Evolutionary conservation across 2,329 filamentous ascomycete genomes (phyloP).

Genomic region (Leptographium radiaticola): DNA sequence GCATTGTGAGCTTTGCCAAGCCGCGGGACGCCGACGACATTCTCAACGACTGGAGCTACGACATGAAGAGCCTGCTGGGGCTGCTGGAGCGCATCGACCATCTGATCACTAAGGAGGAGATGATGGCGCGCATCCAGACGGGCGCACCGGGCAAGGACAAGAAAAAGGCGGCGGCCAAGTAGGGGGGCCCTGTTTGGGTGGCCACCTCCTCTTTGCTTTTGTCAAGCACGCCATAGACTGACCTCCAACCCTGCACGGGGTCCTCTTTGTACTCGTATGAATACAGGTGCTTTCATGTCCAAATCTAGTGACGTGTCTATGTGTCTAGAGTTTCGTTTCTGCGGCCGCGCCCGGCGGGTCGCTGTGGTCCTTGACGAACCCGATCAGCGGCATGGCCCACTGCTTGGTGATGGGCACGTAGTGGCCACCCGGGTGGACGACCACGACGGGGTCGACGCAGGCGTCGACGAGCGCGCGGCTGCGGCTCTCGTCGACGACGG

Average conservation of each 20-base stretch:
- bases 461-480: constrained; percentile 54
- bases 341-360: not conserved
- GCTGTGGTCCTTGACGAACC: constrained; percentile 17
- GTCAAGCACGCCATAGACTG: not conserved
- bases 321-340: not conserved
- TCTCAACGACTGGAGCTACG: constrained; percentile 95
- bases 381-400: constrained; percentile 58
- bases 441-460: constrained; percentile 40
- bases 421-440: constrained; percentile 78
- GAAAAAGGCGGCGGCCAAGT: not conserved
- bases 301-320: not conserved
- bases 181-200: no score
- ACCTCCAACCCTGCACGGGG: not conserved
- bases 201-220: not conserved
- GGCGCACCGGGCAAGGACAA: constrained; percentile 19
- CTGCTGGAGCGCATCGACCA: constrained; percentile 81
- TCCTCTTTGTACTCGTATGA: not conserved
- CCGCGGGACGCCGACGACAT: constrained; percentile 90
- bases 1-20: constrained; percentile 88
- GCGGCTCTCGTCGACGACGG: constrained; percentile 69
- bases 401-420: constrained; percentile 76
- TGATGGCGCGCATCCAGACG: constrained; percentile 96
- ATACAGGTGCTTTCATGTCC: not conserved
- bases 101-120: constrained; percentile 98
- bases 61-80: constrained; percentile 64